Percentiles rank a stretch among this genome's conserved stretches.
phyloP scores from a whole-genome alignment of 2,329 filamentous ascomycete genomes.

The Colletotrichum tamarilloi region DNA sequence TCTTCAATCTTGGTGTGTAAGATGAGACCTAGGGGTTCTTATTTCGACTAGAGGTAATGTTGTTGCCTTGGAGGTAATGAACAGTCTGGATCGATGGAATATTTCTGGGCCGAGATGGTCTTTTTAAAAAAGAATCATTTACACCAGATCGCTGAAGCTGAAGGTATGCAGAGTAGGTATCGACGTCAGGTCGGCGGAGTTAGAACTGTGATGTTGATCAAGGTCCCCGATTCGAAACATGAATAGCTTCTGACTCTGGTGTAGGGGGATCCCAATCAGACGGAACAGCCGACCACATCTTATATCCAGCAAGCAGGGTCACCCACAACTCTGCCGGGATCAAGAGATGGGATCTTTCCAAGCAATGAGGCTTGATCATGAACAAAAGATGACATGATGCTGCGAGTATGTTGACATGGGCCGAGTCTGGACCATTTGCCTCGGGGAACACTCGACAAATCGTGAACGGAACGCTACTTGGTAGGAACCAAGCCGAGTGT shows the following conservation, averaged over 20 bases:
- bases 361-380: slow-evolving; percentile 12
- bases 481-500: slow-evolving; percentile 10
- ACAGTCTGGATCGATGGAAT: neutral
- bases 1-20: neutral
- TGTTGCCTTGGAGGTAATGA: neutral
- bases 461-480: slow-evolving; percentile 12
- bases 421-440: slow-evolving; percentile 26
- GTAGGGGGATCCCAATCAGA: slow-evolving; percentile 12
- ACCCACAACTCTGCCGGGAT: slow-evolving; percentile 16
- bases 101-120: slow-evolving; percentile 9
- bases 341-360: slow-evolving; percentile 16
- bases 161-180: neutral
- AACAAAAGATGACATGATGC: slow-evolving; percentile 29
- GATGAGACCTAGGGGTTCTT: slow-evolving; percentile 9
- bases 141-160: slow-evolving; percentile 11
- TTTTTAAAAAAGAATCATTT: slow-evolving; percentile 4
- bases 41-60: neutral
- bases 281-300: slow-evolving; percentile 9
- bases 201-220: slow-evolving; percentile 7
- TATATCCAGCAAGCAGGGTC: slow-evolving; percentile 17
- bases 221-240: slow-evolving; percentile 30
- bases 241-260: slow-evolving; percentile 3
- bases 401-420: slow-evolving; percentile 13
- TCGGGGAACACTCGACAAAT: slow-evolving; percentile 20
- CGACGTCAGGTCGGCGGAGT: slow-evolving; percentile 28